Conservation (phyloP, 148 eudicot species). For the Limonium bicolor region DNA sequence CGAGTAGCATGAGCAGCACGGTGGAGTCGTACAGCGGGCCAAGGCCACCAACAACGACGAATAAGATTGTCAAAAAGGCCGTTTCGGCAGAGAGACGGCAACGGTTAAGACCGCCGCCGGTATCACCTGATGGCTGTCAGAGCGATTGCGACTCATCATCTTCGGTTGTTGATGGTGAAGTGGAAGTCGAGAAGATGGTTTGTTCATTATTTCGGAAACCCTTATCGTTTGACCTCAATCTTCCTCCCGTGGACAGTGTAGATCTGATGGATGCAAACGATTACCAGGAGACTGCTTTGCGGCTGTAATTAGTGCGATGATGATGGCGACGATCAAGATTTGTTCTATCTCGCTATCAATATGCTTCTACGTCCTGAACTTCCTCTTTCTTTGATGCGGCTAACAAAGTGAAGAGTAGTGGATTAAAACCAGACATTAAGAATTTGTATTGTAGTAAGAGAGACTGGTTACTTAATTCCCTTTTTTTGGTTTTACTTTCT, state of each 20-base stretch:
- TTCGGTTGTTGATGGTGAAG: slow-evolving; percentile 28
- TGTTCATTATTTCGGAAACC: slow-evolving; percentile 15
- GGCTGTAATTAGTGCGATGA: slow-evolving; percentile 18
- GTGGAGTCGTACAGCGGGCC: slow-evolving; percentile 52
- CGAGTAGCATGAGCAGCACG: slow-evolving; percentile 58
- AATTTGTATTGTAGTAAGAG: background rate
- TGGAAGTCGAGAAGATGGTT: slow-evolving; percentile 16
- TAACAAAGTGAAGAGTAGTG: background rate
- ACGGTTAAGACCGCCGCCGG: slow-evolving; percentile 12
- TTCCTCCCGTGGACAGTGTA: slow-evolving; percentile 21
- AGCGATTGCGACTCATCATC: slow-evolving; percentile 51
- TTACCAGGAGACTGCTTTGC: slow-evolving; percentile 17
- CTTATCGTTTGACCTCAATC: slow-evolving; percentile 30
- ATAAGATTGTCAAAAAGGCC: background rate
- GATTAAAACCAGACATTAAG: background rate
- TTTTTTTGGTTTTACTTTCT: too few species aligned
- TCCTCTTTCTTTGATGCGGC: background rate
- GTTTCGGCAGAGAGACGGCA: slow-evolving; percentile 1
- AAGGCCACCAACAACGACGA: slow-evolving; percentile 6
- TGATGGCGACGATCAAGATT: background rate
- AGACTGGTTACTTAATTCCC: background rate
- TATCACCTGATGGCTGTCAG: slow-evolving; percentile 17
- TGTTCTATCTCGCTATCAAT: background rate
- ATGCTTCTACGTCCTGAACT: slow-evolving; percentile 1
- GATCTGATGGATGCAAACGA: slow-evolving; percentile 15